These are phyloP conservation scores for Jackrogersella multiformis DNA, from an alignment of 495 filamentous ascomycete species.

Conservation along the genomic window DNA sequence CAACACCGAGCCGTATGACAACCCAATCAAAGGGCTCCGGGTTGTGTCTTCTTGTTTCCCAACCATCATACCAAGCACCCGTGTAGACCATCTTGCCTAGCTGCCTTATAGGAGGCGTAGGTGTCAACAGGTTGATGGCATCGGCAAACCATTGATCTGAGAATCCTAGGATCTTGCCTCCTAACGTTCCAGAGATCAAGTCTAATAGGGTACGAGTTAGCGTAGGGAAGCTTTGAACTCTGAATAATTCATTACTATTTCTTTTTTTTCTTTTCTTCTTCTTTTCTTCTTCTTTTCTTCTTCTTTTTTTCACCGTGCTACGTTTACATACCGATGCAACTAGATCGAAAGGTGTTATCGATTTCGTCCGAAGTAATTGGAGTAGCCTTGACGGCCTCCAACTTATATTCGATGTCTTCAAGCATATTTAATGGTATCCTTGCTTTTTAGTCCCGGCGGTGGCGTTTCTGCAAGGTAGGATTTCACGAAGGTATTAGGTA, in stretches of 20 bases:
- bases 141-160: slow-evolving; percentile 92
- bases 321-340: slow-evolving; percentile 67
- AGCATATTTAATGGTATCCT: slow-evolving; percentile 29
- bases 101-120: slow-evolving; percentile 75
- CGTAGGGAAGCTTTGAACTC: not conserved
- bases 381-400: slow-evolving; percentile 58
- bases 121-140: slow-evolving; percentile 80
- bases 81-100: slow-evolving; percentile 84
- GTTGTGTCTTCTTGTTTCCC: slow-evolving; percentile 94
- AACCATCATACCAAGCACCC: slow-evolving; percentile 95
- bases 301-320: not conserved
- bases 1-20: slow-evolving; percentile 79
- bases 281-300: too few species aligned
- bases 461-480: not conserved
- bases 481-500: slow-evolving; percentile 6
- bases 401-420: slow-evolving; percentile 55
- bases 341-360: slow-evolving; percentile 74
- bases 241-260: not conserved
- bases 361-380: slow-evolving; percentile 67
- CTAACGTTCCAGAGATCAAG: slow-evolving; percentile 77
- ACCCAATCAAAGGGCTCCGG: slow-evolving; percentile 82
- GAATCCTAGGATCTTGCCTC: slow-evolving; percentile 76
- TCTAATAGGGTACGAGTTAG: slow-evolving; percentile 58
- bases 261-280: too few species aligned
- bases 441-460: not conserved